Conservation (phyloP, 495 filamentous ascomycete species). For the Hamigera avellanea region DNA sequence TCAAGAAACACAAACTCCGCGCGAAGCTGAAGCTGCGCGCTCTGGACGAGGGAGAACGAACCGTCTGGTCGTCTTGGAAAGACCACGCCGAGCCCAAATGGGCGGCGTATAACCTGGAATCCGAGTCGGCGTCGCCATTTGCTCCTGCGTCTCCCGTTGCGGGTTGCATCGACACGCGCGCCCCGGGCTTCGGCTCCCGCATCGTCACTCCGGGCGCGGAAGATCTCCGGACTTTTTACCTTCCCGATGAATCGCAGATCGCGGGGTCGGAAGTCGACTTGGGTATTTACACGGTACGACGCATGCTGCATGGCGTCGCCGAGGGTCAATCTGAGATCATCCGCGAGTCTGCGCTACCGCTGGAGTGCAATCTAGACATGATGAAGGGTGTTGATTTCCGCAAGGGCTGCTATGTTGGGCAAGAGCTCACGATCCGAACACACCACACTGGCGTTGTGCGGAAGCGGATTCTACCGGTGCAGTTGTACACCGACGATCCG, state of each 20-base stretch:
- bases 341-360: slow-evolving; percentile 56
- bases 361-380: slow-evolving; percentile 77
- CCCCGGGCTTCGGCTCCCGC: slow-evolving; percentile 56
- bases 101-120: slow-evolving; percentile 34
- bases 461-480: slow-evolving; percentile 77
- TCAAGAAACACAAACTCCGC: slow-evolving; percentile 75
- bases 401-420: slow-evolving; percentile 95
- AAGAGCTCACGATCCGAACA: slow-evolving; percentile 91
- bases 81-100: slow-evolving; percentile 29
- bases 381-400: slow-evolving; percentile 76
- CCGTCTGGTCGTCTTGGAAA: slow-evolving; percentile 60
- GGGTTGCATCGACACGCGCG: slow-evolving; percentile 48
- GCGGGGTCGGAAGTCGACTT: slow-evolving; percentile 23
- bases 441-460: slow-evolving; percentile 87
- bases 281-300: slow-evolving; percentile 49
- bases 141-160: slow-evolving; percentile 17
- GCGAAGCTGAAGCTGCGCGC: slow-evolving; percentile 60
- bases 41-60: slow-evolving; percentile 48
- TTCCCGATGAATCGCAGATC: slow-evolving; percentile 25
- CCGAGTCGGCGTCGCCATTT: slow-evolving; percentile 19
- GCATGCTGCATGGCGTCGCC: slow-evolving; percentile 67
- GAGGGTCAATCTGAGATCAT: slow-evolving; percentile 76
- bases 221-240: slow-evolving; percentile 23
- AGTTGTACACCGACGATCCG: slow-evolving; percentile 46
- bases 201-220: slow-evolving; percentile 35